Conservation (phyloP, 2,329 filamentous ascomycete genomes). For the Fonsecaea pedrosoi region DNA sequence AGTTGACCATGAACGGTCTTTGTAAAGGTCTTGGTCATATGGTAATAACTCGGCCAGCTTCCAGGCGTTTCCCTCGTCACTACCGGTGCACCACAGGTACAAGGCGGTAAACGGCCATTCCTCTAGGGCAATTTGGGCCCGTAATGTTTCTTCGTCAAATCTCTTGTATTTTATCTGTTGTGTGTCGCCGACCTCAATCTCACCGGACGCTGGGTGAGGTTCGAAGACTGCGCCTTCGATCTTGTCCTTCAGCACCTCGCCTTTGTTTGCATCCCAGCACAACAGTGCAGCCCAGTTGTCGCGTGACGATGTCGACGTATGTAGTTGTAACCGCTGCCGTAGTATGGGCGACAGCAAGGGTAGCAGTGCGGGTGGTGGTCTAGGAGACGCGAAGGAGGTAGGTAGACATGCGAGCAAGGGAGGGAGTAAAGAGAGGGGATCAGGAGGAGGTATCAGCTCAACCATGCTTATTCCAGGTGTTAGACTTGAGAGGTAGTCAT, state of each 20-base stretch:
- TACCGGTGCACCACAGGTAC: conserved; percentile 67
- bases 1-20: conserved; percentile 59
- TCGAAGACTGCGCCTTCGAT: conserved; percentile 64
- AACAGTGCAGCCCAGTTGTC: conserved; percentile 66
- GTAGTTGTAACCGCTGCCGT: conserved; percentile 65
- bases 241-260: conserved; percentile 59
- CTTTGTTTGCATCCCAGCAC: conserved; percentile 63
- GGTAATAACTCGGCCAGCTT: conserved; percentile 65
- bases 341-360: conserved; percentile 68
- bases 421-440: conserved; percentile 64
- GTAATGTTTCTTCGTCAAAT: conserved; percentile 67
- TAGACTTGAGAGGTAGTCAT: conserved; percentile 6
- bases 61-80: conserved; percentile 64
- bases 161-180: conserved; percentile 62
- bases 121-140: conserved; percentile 59
- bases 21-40: conserved; percentile 57
- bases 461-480: conserved; percentile 50
- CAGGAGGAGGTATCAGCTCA: conserved; percentile 61
- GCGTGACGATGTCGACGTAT: conserved; percentile 54
- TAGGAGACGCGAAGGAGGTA: conserved; percentile 64
- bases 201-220: conserved; percentile 69
- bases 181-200: conserved; percentile 68
- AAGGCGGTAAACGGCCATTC: conserved; percentile 63
- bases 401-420: conserved; percentile 69
- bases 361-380: conserved; percentile 66